Conservation (phyloP, 1,284 basidiomycete species). For the Sphagnurus paluster region DNA sequence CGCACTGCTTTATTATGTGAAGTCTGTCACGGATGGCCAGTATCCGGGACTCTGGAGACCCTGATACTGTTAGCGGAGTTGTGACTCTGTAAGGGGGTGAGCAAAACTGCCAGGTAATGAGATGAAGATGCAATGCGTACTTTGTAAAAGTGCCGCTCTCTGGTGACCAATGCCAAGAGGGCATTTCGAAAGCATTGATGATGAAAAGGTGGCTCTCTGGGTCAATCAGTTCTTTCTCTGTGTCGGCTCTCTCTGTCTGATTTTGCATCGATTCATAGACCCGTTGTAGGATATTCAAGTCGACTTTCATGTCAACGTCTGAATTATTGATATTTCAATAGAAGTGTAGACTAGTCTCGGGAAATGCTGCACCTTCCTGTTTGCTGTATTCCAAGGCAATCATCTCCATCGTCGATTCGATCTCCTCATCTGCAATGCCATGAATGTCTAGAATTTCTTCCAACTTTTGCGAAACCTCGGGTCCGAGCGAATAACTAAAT, state of each 20-base stretch:
- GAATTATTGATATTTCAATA: no score
- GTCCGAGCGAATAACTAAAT: slow-evolving; percentile 80
- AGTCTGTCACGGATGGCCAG: slow-evolving; percentile 79
- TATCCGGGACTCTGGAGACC: slow-evolving; percentile 78
- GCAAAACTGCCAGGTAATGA: background rate
- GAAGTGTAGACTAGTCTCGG: no score
- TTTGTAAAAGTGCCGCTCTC: slow-evolving; percentile 85
- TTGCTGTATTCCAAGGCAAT: slow-evolving; percentile 90
- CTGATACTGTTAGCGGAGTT: slow-evolving; percentile 65
- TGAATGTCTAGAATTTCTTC: slow-evolving; percentile 69
- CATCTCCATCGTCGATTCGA: slow-evolving; percentile 79
- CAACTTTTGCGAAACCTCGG: slow-evolving; percentile 68
- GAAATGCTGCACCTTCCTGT: slow-evolving; percentile 87
- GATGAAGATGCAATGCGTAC: slow-evolving; percentile 42
- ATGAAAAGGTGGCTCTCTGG: slow-evolving; percentile 85
- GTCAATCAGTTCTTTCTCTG: slow-evolving; percentile 69
- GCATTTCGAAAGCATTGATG: slow-evolving; percentile 94
- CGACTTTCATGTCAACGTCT: slow-evolving; percentile 84
- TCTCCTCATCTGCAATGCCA: slow-evolving; percentile 69
- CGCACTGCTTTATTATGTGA: slow-evolving; percentile 86
- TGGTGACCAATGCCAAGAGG: slow-evolving; percentile 85
- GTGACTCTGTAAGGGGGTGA: slow-evolving; percentile 30
- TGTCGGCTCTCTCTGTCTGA: slow-evolving; percentile 57
- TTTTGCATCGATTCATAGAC: slow-evolving; percentile 85
- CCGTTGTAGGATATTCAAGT: slow-evolving; percentile 67